Conservation (phyloP, 1,284 basidiomycete species). For the Puccinia horiana region DNA sequence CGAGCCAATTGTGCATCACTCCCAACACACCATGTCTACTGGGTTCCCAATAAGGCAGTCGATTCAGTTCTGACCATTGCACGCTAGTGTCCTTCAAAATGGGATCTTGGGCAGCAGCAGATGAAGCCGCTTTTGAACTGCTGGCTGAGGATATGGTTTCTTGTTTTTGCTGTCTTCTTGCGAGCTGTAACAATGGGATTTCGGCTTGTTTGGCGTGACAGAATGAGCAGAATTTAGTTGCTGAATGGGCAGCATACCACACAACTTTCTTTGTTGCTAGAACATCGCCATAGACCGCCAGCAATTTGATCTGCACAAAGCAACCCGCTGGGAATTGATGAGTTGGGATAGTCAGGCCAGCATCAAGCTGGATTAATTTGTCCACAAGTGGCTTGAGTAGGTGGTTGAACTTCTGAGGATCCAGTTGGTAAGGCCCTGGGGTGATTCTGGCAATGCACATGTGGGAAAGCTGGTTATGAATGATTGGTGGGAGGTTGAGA, state of each 20-base stretch:
- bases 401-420: conserved; percentile 20
- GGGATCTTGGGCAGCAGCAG: not conserved
- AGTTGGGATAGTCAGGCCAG: conserved; percentile 17
- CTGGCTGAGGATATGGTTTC: not conserved
- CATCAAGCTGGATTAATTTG: conserved; percentile 22
- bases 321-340: conserved; percentile 19
- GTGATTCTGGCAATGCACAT: conserved; percentile 28
- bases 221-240: conserved; percentile 29
- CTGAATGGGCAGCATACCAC: conserved; percentile 24
- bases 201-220: not conserved
- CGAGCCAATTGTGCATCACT: conserved; percentile 34
- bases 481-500: conserved; percentile 31
- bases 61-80: conserved; percentile 33
- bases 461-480: conserved; percentile 22
- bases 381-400: conserved; percentile 23
- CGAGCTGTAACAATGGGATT: not conserved
- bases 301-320: conserved; percentile 17
- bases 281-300: conserved; percentile 7
- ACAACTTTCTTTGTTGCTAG: conserved; percentile 26
- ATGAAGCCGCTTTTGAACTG: not conserved
- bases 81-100: conserved; percentile 28
- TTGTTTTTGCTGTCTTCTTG: conserved; percentile 2
- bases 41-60: conserved; percentile 34
- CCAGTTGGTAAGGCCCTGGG: conserved; percentile 22
- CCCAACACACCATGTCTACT: conserved; percentile 4